Evolutionary conservation across 257 asterid genomes (phyloP).

Genomic region (Gynochthodes officinalis): DNA sequence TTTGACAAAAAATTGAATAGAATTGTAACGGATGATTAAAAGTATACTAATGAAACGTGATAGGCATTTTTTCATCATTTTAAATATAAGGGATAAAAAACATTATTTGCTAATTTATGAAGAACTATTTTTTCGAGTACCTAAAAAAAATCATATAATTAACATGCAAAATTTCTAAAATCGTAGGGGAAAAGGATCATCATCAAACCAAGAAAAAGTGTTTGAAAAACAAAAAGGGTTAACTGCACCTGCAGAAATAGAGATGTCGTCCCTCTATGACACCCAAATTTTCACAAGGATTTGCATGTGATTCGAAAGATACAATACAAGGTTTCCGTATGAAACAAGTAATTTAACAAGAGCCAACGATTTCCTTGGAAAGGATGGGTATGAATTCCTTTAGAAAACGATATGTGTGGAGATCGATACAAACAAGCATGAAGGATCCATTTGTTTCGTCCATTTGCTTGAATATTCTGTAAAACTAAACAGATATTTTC

Average conservation of each 20-base stretch:
- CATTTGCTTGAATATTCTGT: background rate
- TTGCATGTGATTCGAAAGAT: slow-evolving; percentile 12
- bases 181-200: no score
- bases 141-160: no score
- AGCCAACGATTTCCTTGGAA: slow-evolving; percentile 14
- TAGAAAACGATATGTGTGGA: slow-evolving; percentile 11
- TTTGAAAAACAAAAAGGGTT: no score
- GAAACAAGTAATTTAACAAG: slow-evolving; percentile 14
- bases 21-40: no score
- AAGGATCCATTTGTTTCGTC: background rate
- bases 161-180: no score
- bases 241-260: background rate
- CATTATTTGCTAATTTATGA: no score
- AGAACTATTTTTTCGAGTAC: no score
- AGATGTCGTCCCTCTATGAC: background rate
- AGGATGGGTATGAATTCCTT: background rate
- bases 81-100: no score
- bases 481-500: background rate
- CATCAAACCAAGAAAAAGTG: no score
- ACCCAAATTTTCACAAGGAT: background rate
- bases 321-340: slow-evolving; percentile 13
- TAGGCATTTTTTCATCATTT: no score
- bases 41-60: no score
- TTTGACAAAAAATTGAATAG: no score
- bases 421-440: background rate